These are phyloP conservation scores for Cladorrhinum samala DNA, from an alignment of 495 filamentous ascomycete genomes.

Conservation along the genomic window DNA sequence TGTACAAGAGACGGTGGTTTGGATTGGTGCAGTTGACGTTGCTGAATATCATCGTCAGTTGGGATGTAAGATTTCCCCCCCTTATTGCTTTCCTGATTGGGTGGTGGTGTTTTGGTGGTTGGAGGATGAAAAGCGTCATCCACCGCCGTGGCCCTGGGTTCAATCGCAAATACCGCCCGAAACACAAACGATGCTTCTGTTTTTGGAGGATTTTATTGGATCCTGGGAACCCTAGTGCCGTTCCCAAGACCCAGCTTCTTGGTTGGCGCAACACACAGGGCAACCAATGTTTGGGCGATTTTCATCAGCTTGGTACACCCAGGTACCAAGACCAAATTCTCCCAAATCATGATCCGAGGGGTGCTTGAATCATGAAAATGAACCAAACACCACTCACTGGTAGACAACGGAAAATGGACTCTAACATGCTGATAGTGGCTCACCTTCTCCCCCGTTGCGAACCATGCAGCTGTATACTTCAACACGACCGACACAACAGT, in stretches of 20 bases:
- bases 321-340: too few relatives aligned
- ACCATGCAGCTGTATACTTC: constrained; percentile 71
- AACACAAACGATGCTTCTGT: too few relatives aligned
- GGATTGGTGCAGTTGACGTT: constrained; percentile 77
- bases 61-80: constrained; percentile 65
- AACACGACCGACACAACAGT: constrained; percentile 64
- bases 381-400: too few relatives aligned
- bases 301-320: background rate
- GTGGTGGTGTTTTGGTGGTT: background rate
- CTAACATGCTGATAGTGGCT: constrained; percentile 62
- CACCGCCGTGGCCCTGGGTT: background rate
- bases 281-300: too few relatives aligned
- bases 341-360: too few relatives aligned
- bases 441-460: constrained; percentile 81
- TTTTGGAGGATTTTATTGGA: background rate
- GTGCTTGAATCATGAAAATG: too few relatives aligned
- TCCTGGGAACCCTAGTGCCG: background rate
- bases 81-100: background rate
- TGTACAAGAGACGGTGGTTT: constrained; percentile 89
- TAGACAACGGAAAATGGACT: background rate
- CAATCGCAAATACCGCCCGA: too few relatives aligned
- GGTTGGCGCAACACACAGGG: too few relatives aligned
- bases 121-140: too few relatives aligned
- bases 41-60: constrained; percentile 87
- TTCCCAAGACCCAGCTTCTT: too few relatives aligned